Evolutionary conservation across 495 filamentous ascomycete species (phyloP), one percentile per base, ranked within the genome.

Genomic region (Lepraria neglecta): DNA sequence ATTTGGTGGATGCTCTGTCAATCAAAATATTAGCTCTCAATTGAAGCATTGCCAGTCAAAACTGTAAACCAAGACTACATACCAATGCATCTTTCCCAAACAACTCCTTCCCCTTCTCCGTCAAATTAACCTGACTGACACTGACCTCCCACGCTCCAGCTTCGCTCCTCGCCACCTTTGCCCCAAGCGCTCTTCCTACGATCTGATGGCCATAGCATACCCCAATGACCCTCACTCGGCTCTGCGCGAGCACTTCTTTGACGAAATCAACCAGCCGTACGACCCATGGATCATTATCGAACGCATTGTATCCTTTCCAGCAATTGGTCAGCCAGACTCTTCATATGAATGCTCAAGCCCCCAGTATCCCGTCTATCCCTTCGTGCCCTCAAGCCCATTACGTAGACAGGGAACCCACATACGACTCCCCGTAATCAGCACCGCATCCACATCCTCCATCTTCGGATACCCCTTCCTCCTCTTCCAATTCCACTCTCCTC

Each of bases 191-290:
- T 21, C 91, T 79, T 0, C 82, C 90, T 55, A 96, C 76, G 55
- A 96, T 92, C 74, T 97, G 91, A 70, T 96, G 92, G 19, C 91
- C 92, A 71, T 92, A 96, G 70, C 92, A 96, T 31, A 94, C 81
- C 15, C 90, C 91, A 21, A 96, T 77, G 24, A 95, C 72, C 27
- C 82, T 79, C 24, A 95, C 80, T 59, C 80, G 76, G 19, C 74
- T 67, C 61, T 87, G 80, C 48, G 73, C 69, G 45, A 90, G 73
- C 53, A 86, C 66, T 54, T 77, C 68, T 60, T 80, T 78, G 0
- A 81, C 82, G 71, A 84, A 96, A 44, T 86, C 83, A 3, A 92
- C 85, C 0, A 97, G 79, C 21, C 79, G 80, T 21, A 84, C 50
- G 57, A 95, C 91, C 92, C 90, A 96, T 0, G 84, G 80, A 58